Base-by-base conservation (phyloP, 108 stramenopile species). In the Nitzschia inconspicua region DNA sequence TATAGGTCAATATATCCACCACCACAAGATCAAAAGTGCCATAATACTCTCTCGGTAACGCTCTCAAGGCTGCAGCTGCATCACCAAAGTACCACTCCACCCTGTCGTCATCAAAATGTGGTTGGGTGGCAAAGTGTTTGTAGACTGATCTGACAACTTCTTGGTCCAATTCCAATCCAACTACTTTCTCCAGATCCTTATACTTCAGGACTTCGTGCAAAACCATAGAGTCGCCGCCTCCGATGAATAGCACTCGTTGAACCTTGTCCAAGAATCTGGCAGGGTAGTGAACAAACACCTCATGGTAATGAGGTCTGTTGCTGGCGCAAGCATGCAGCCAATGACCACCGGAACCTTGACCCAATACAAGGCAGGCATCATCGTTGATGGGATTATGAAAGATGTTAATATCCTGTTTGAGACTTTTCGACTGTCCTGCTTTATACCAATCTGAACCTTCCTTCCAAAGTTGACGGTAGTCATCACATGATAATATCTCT, bases 271-370 rank as follows among this genome's bases (percentile, higher is more conserved):
- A 54, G 44, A 64, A 81, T 1, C 68, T 20, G 0, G 73, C 76
- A 20, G 80, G 69, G 36, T 56, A 65, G 41, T 81, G 76, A 19
- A 77, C 69, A 52, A 71, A 64, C 10, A 46, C 58, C 34, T 81
- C 80, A 32, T 81, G 80, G 35, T 81, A 81, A 37, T 81, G 80
- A 9, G 80, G 88, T 3, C 92, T 80, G 55, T 93, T 89, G 16
- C 57, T 73, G 35, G 75, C 42, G 41, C 88, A 89, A 42, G 88
- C 87, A 47, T 93, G 92, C n/a, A 89, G 52, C 22, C 37, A 54
- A 75, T 79, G 41, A 66, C 66, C 35, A 82, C 83, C 18, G 84
- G 53, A 39, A 11, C 36, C 68, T 34, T 54, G 63, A 44, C 82
- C 83, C 23, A 87, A 59, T 51, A 68, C 73, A 68, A 87, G 72